phyloP scores from a whole-genome alignment of 1,284 basidiomycete species.

The Puccinia brachypodii region DNA sequence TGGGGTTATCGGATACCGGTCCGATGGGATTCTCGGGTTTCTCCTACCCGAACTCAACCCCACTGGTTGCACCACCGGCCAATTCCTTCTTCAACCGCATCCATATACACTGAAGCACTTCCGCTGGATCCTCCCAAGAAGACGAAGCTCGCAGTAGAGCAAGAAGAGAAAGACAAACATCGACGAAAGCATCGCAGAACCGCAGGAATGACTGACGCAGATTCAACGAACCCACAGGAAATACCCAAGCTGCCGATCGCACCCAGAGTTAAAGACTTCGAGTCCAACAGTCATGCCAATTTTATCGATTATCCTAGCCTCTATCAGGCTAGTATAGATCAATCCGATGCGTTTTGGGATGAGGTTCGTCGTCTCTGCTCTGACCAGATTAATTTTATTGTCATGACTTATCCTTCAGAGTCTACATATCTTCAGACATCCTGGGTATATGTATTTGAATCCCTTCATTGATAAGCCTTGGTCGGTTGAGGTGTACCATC shows the following conservation, averaged over 20 bases:
- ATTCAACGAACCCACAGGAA: neutral
- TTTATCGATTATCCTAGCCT: neutral
- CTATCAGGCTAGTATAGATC: neutral
- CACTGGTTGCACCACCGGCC: no score
- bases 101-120: no score
- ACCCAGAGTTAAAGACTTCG: slow-evolving; percentile 2
- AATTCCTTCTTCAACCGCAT: no score
- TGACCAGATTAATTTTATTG: neutral
- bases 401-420: neutral
- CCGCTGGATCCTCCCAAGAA: no score
- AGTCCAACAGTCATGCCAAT: neutral
- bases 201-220: neutral
- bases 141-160: no score
- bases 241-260: slow-evolving; percentile 1
- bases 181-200: no score
- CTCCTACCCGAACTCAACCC: no score
- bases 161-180: neutral
- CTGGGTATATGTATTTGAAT: neutral
- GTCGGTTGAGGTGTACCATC: neutral
- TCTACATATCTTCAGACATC: neutral
- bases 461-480: neutral
- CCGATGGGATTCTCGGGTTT: no score
- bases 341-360: slow-evolving; percentile 35
- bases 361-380: neutral
- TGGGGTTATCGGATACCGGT: no score